Percentiles rank a stretch among this genome's conserved stretches.
Conservation (phyloP, 2,329 filamentous ascomycete species). For the Pseudogymnoascus sp. region DNA sequence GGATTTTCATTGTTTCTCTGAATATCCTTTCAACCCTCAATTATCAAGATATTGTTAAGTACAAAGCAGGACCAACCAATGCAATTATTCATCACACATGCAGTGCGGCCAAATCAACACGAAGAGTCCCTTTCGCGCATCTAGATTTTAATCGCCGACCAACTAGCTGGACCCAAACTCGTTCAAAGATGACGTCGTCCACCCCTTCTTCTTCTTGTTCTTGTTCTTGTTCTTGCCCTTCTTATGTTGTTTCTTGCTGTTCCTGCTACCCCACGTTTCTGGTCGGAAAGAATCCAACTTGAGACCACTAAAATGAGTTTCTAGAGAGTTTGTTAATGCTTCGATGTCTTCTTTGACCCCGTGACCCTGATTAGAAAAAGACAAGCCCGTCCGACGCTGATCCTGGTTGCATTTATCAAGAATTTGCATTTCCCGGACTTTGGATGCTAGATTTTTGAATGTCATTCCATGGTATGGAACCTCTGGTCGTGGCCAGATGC, state of each 20-base stretch:
- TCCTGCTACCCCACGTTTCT: not conserved
- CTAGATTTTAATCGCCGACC: too few relatives aligned
- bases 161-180: too few relatives aligned
- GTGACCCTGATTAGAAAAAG: constrained; percentile 17
- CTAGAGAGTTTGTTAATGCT: constrained; percentile 14
- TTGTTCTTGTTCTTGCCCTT: not conserved
- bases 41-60: too few relatives aligned
- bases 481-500: constrained; percentile 20
- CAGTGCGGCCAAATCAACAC: too few relatives aligned
- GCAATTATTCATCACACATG: too few relatives aligned
- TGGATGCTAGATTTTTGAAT: constrained; percentile 15
- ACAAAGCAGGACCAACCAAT: too few relatives aligned
- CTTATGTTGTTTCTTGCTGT: not conserved
- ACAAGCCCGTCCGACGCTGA: constrained; percentile 15
- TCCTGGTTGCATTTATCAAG: constrained; percentile 17
- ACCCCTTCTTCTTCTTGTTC: too few relatives aligned
- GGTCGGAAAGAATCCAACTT: constrained; percentile 6
- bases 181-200: too few relatives aligned
- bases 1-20: too few relatives aligned
- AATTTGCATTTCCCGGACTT: constrained; percentile 18
- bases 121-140: too few relatives aligned
- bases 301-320: constrained; percentile 15
- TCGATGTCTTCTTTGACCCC: constrained; percentile 17
- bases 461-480: constrained; percentile 17
- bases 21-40: too few relatives aligned